Evolutionary conservation across 108 stramenopile species (phyloP).

Genomic region (Pseudonitzschia pungens): DNA sequence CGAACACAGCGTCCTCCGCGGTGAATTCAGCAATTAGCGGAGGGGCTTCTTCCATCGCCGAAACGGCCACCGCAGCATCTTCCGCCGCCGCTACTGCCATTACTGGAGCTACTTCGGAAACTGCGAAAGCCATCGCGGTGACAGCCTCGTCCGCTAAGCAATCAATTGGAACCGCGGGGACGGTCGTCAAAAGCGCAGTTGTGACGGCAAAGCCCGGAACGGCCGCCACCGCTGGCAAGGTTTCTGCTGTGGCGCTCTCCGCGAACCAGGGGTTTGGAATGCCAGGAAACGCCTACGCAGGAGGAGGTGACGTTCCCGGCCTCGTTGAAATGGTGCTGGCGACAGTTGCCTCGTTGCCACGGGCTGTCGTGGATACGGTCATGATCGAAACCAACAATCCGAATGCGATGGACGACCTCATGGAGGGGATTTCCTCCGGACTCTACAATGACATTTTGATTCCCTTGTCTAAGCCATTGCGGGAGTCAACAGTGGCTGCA

Average conservation of each 20-base stretch:
- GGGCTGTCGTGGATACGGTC: neutral
- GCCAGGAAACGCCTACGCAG: neutral
- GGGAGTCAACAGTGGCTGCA: neutral
- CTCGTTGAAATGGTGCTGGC: constrained; percentile 10
- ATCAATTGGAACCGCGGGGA: neutral
- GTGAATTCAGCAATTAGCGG: neutral
- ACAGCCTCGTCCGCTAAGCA: neutral
- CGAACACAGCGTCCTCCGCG: neutral
- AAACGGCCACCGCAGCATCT: neutral
- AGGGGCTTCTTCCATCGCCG: neutral
- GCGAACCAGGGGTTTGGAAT: constrained; percentile 6
- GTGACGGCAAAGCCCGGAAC: constrained; percentile 4
- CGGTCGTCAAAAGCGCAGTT: neutral
- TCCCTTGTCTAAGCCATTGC: neutral
- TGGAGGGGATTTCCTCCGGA: constrained; percentile 11
- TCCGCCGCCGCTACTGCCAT: neutral
- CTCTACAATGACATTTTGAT: constrained; percentile 3
- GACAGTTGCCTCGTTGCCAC: neutral
- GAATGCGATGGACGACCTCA: constrained; percentile 7
- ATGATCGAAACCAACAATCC: constrained; percentile 5
- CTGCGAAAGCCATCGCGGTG: neutral
- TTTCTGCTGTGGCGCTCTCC: neutral
- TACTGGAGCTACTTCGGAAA: neutral
- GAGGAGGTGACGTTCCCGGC: constrained; percentile 2
- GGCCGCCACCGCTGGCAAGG: neutral